Base-by-base conservation (phyloP, 208 protist genomes). In the Trypanosoma conorhini region DNA sequence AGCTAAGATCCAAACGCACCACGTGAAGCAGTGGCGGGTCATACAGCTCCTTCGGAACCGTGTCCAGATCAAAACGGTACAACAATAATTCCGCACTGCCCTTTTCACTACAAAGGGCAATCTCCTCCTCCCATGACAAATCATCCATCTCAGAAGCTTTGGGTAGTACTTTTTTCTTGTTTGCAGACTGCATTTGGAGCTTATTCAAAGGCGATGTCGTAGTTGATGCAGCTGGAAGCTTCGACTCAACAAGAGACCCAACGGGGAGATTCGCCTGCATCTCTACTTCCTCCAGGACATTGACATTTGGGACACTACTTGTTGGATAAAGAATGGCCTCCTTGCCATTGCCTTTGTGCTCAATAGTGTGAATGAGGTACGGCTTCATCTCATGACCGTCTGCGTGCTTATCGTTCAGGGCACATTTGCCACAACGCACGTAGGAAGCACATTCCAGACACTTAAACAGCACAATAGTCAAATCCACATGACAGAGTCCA, bases 401-500 rank as follows among this genome's bases (percentile, higher is more conserved):
- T 52, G 67, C 72, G 74, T 96, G 90, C 28, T 74, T 38, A 62
- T 93, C 78, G 60, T 76, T 79, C 5, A 91, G 61, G 0, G 81
- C 55, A 62, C 90, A 96, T 77, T 96, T 96, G 19, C 86, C 87
- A 60, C 90, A 96, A 24, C 86, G 81, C 1, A 93, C 51, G 54
- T 83, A 82, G 61, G 76, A 55, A 22, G 58, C 44, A 69, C 90
- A 96, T 56, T 70, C 61, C 8, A 65, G 46, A 67, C 90, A 96
- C 31, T 70, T 70, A 67, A 89, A 96, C 15, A 92, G 60, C 30
- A 83, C 85, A 30, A 84, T 75, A 0, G 66, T 48, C 33, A 96
- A 70, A 64, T 92, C 81, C 8, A 76, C 80, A 7, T 62, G 33
- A 66, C 90, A 96, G 62, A 85, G 75, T 24, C 82, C 81, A 67